These are phyloP conservation scores for Bonia amplexicaulis DNA, from an alignment of 176 grass and related monocot genomes.

Conservation along the genomic window DNA sequence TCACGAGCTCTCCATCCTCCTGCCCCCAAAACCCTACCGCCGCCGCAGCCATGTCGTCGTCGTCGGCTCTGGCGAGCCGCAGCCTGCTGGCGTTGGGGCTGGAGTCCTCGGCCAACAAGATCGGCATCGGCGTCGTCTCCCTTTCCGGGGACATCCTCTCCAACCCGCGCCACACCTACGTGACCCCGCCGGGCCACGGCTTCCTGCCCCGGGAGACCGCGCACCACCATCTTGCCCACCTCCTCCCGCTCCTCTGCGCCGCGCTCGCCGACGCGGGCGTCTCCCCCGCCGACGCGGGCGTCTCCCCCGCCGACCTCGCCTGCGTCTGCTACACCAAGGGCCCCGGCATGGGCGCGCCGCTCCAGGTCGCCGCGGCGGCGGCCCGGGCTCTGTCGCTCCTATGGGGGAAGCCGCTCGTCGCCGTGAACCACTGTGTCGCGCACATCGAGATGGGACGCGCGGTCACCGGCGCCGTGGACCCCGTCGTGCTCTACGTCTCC, in stretches of 20 bases:
- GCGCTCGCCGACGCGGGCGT: constrained; percentile 42
- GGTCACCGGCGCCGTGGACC: constrained; percentile 73
- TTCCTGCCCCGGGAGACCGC: constrained; percentile 89
- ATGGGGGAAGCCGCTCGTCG: constrained; percentile 78
- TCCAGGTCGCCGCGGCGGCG: constrained; percentile 73
- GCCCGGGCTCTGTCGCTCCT: constrained; percentile 65
- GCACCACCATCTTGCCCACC: constrained; percentile 72
- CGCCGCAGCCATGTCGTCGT: constrained; percentile 28
- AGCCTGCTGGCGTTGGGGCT: constrained; percentile 58
- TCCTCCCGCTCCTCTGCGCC: constrained; percentile 66
- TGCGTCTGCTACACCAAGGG: constrained; percentile 94
- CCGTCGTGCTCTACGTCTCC: constrained; percentile 85
- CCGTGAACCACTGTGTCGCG: constrained; percentile 91
- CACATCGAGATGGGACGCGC: constrained; percentile 94
- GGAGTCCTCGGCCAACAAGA: constrained; percentile 92
- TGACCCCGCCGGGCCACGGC: constrained; percentile 86
- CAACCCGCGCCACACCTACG: constrained; percentile 91
- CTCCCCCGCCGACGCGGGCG: constrained; percentile 42
- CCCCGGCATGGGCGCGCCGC: constrained; percentile 84
- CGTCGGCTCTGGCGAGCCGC: constrained; percentile 25
- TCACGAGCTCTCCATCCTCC: not conserved
- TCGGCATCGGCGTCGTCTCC: constrained; percentile 72
- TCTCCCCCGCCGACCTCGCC: constrained; percentile 54
- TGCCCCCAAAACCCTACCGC: constrained; percentile 17
- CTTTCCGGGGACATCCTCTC: constrained; percentile 78